These are phyloP conservation scores for Fusarium pseudocircinatum DNA, from an alignment of 2,329 filamentous ascomycete species.

Conservation along the genomic window DNA sequence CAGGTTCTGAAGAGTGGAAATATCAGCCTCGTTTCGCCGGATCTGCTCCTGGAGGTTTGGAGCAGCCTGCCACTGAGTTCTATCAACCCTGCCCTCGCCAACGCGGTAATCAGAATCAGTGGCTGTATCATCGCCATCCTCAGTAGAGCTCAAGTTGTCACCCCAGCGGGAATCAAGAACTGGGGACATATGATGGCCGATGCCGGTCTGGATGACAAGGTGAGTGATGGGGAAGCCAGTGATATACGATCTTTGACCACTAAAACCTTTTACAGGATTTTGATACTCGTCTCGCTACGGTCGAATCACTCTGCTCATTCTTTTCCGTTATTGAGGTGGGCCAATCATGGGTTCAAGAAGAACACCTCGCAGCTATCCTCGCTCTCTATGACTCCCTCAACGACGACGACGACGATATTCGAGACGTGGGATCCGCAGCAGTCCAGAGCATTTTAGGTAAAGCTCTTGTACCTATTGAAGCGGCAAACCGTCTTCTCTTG, in stretches of 20 bases:
- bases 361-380: slow-evolving; percentile 66
- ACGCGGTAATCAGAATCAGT: slow-evolving; percentile 60
- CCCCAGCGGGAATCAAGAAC: slow-evolving; percentile 38
- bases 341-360: slow-evolving; percentile 39
- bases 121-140: slow-evolving; percentile 56
- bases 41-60: slow-evolving; percentile 54
- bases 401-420: slow-evolving; percentile 92
- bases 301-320: slow-evolving; percentile 64
- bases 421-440: slow-evolving; percentile 68
- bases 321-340: slow-evolving; percentile 44
- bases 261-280: slow-evolving; percentile 60
- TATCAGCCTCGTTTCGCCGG: slow-evolving; percentile 45
- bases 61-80: slow-evolving; percentile 48
- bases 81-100: slow-evolving; percentile 59
- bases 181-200: slow-evolving; percentile 64
- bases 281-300: slow-evolving; percentile 70
- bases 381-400: slow-evolving; percentile 80
- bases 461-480: slow-evolving; percentile 58
- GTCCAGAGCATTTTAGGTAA: slow-evolving; percentile 57
- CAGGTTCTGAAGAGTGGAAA: slow-evolving; percentile 45
- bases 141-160: slow-evolving; percentile 28
- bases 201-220: slow-evolving; percentile 60
- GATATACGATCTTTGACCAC: slow-evolving; percentile 33
- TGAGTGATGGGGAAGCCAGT: slow-evolving; percentile 37
- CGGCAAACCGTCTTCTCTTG: slow-evolving; percentile 55